A percentile compares a stretch with the other conserved stretches of the same genome.
Evolutionary conservation across 306 rosid species (phyloP).

Genomic region (Lathyrus aphaca): DNA sequence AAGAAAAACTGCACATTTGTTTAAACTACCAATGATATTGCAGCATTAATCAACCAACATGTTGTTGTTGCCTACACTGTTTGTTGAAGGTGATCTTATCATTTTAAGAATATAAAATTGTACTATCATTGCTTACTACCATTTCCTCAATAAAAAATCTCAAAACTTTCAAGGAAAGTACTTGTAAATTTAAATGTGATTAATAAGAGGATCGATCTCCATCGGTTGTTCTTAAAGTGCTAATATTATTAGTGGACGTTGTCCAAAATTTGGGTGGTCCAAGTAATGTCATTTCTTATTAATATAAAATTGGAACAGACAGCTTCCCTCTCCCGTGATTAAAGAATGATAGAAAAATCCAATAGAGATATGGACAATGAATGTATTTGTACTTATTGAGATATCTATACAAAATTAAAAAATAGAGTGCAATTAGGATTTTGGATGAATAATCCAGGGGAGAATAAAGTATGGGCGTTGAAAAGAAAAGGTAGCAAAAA

Average conservation of each 20-base stretch:
- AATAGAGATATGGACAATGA: neutral
- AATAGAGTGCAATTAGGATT: neutral
- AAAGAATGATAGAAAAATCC: conserved; percentile 20
- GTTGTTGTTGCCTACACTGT: conserved; percentile 17
- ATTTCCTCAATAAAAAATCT: conserved; percentile 25
- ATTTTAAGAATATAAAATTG: conserved; percentile 32
- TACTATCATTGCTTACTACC: conserved; percentile 21
- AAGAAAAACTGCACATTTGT: neutral
- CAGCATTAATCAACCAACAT: conserved; percentile 38
- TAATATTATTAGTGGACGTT: too few relatives aligned
- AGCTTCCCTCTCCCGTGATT: conserved; percentile 31
- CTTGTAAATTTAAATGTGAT: neutral
- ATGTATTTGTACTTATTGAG: neutral
- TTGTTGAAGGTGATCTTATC: conserved; percentile 38
- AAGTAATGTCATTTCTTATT: conserved; percentile 16
- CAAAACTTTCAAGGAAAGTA: conserved; percentile 64
- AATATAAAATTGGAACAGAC: conserved; percentile 29
- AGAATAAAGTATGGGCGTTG: neutral
- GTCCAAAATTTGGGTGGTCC: neutral
- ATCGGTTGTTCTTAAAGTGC: neutral
- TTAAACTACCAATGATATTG: conserved; percentile 17
- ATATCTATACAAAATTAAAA: neutral
- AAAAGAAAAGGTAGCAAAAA: conserved; percentile 27
- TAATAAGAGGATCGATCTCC: neutral
- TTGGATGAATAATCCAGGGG: neutral